Evolutionary conservation across 257 asterid species (phyloP), one percentile per base, ranked within the genome.

Genomic region (Plantago ovata): DNA sequence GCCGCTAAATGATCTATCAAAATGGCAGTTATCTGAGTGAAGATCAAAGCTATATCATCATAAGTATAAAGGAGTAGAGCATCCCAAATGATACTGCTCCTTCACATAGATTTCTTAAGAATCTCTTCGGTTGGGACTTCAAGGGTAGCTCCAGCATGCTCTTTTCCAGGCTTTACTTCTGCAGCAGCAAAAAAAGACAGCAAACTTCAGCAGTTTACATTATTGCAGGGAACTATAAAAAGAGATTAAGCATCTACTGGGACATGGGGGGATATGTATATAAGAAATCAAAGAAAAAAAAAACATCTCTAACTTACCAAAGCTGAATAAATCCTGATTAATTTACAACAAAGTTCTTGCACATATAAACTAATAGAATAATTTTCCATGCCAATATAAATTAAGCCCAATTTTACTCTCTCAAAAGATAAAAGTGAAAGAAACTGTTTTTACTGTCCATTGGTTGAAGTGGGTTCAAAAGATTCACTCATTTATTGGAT

Each of bases 101-200:
- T 46, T 76, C 62, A 75, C 24, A 53, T 56, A 42, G 77, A 64
- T 57, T 71, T 79, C 73, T 75, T 89, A 24, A 89, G 82, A 63
- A 84, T 73, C 67, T 79, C 92, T 70, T 91, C 98, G 6, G 95
- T 83, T 39, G 98, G 96, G 63, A 81, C 43, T 72, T 91, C 98
- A 14, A 91, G 78, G 4, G 96, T 91, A 12, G 87, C 98, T 68
- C 94, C 89, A 1, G 82, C 92, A 56, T 91, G 94, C 54, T 78
- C 83, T 70, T 72, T 81, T 28, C 72, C 84, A 24, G 94, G 87
- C 81, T 83, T 87, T 65, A 91, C 86, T 64, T 75, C 97, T 89
- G 83, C 80, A 83, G 28, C 50, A 67, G 12, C 16, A 60, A 18
- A 38, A 61, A 18, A 45, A 50, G 38, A 33, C n/a, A 56, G 65